A percentile compares a stretch with the other conserved stretches of the same genome.
Evolutionary conservation across 441 rosid genomes (phyloP).

Genomic region (Sinapis alba): DNA sequence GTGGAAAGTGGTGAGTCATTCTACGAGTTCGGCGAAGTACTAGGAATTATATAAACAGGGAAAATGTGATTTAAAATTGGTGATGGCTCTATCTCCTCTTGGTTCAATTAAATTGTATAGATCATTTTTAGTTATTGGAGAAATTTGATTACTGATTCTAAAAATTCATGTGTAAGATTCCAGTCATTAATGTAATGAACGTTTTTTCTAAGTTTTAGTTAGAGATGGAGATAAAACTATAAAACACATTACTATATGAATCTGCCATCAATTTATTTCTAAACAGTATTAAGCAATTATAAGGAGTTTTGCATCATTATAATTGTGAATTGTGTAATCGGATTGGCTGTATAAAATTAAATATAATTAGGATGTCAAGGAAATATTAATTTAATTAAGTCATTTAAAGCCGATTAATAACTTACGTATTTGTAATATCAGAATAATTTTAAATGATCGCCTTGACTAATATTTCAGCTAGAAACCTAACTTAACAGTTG

Average conservation of each 20-base stretch:
- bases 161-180: neutral
- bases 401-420: neutral
- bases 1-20: conserved; percentile 46
- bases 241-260: neutral
- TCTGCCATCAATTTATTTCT: neutral
- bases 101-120: conserved; percentile 19
- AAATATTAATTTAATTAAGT: no score
- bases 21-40: conserved; percentile 32
- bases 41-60: no score
- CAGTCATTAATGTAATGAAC: neutral
- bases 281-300: neutral
- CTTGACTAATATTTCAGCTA: neutral
- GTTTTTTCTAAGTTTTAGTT: neutral
- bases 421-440: neutral
- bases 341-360: neutral
- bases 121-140: neutral
- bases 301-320: neutral
- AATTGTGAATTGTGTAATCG: neutral
- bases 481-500: no score
- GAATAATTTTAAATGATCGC: neutral
- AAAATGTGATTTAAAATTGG: neutral
- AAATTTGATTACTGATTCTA: neutral
- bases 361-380: neutral
- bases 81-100: conserved; percentile 20
- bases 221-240: neutral